A percentile compares a stretch with the other conserved stretches of the same genome.
phyloP scores from a whole-genome alignment of 2,329 filamentous ascomycete species.

The Ceratocystis eucalypticola region DNA sequence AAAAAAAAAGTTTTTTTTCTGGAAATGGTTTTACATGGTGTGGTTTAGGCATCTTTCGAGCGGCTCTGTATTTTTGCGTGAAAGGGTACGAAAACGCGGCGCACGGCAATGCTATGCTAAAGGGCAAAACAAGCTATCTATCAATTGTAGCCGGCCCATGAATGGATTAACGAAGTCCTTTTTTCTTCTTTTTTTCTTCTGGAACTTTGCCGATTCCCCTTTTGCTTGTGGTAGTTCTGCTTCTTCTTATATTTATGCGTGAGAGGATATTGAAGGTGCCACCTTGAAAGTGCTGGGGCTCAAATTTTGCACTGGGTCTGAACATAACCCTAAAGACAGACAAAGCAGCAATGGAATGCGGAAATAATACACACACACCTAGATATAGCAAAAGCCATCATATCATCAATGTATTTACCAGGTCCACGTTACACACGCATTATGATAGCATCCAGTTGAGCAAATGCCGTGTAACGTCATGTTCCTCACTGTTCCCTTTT shows the following conservation, averaged over 20 bases:
- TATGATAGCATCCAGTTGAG: too few relatives aligned
- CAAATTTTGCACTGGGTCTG: too few relatives aligned
- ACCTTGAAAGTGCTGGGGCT: neutral
- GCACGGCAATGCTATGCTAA: slow-evolving; percentile 30
- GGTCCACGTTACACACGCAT: too few relatives aligned
- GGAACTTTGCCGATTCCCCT: neutral
- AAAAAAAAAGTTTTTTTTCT: slow-evolving; percentile 19
- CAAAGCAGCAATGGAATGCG: too few relatives aligned
- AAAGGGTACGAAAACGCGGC: slow-evolving; percentile 33
- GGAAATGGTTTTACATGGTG: slow-evolving; percentile 31
- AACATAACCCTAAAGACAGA: too few relatives aligned
- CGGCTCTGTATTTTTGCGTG: slow-evolving; percentile 37
- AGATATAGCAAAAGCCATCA: too few relatives aligned
- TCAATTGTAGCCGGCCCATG: slow-evolving; percentile 25
- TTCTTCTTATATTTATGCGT: neutral
- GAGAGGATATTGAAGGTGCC: too few relatives aligned
- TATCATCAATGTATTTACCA: too few relatives aligned
- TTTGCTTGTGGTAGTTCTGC: neutral
- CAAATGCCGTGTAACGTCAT: too few relatives aligned
- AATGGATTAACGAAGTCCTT: slow-evolving; percentile 19
- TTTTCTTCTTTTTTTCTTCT: slow-evolving; percentile 16
- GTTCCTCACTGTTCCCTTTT: too few relatives aligned
- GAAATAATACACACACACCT: too few relatives aligned
- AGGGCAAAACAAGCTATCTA: slow-evolving; percentile 32
- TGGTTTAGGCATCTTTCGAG: slow-evolving; percentile 33